A percentile compares a stretch with the other conserved stretches of the same genome.
Evolutionary conservation across 352 stramenopile genomes (phyloP).

Genomic region (Aphanomyces astaci): DNA sequence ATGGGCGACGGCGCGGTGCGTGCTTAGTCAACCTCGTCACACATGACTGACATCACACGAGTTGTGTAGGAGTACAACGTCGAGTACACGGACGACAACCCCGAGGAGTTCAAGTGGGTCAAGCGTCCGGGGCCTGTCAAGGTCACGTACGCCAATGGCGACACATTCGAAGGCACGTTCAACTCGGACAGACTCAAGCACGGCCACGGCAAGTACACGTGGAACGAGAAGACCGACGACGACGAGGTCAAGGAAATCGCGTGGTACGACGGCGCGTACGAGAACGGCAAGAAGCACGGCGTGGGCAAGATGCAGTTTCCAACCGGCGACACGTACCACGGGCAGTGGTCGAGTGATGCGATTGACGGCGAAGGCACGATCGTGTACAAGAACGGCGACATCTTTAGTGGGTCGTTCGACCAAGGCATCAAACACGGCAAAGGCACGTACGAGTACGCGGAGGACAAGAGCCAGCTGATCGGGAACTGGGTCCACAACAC

Average conservation of each 20-base stretch:
- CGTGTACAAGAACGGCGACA: constrained; percentile 88
- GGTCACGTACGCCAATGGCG: constrained; percentile 85
- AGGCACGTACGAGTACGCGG: constrained; percentile 84
- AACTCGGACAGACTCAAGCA: constrained; percentile 74
- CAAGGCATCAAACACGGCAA: constrained; percentile 74
- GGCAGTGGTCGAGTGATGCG: constrained; percentile 76
- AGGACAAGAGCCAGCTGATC: constrained; percentile 74
- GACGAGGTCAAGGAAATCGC: constrained; percentile 69
- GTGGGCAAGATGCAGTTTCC: constrained; percentile 89
- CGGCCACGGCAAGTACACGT: constrained; percentile 82
- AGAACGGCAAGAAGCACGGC: constrained; percentile 73
- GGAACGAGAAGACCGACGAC: constrained; percentile 59
- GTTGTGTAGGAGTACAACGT: constrained; percentile 66
- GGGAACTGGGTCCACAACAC: constrained; percentile 80
- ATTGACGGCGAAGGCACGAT: constrained; percentile 88
- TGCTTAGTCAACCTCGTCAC: too few species aligned
- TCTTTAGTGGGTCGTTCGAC: constrained; percentile 83
- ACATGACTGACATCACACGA: constrained; percentile 5
- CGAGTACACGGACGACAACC: constrained; percentile 81
- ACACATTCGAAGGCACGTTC: constrained; percentile 86
- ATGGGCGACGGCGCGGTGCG: constrained; percentile 15
- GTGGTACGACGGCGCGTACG: constrained; percentile 83
- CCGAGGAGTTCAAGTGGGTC: constrained; percentile 81
- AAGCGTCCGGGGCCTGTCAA: constrained; percentile 72
- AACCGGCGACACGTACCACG: constrained; percentile 85